Conservation (phyloP, 306 rosid species). For the Ochetophila trinervis region DNA sequence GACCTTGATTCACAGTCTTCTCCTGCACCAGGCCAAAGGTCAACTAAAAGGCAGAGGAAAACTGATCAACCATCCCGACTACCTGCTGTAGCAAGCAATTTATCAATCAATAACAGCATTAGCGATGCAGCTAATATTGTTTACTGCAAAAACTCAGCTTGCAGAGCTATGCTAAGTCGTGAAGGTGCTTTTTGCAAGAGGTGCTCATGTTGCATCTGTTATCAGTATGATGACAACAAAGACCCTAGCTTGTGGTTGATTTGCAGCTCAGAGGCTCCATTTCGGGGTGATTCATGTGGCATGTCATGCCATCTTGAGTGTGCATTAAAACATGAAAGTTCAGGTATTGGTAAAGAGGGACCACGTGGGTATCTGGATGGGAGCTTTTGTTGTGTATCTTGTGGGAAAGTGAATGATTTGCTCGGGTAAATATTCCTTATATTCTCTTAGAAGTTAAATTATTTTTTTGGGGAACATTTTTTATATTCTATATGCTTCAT, state of each 20-base stretch:
- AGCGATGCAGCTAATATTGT: constrained; percentile 28
- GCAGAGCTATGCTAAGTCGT: constrained; percentile 67
- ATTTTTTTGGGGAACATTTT: too few relatives aligned
- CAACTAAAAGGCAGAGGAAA: constrained; percentile 85
- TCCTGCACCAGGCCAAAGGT: constrained; percentile 56
- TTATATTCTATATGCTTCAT: too few relatives aligned
- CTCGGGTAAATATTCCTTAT: constrained; percentile 56
- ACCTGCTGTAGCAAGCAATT: constrained; percentile 42
- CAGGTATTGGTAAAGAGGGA: constrained; percentile 61
- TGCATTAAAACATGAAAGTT: constrained; percentile 65
- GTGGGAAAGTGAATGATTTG: constrained; percentile 84
- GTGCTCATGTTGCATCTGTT: constrained; percentile 91
- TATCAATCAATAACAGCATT: constrained; percentile 38
- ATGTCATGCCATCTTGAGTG: constrained; percentile 99
- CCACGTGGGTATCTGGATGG: constrained; percentile 60
- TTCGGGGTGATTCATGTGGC: constrained; percentile 77
- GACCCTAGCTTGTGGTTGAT: constrained; percentile 96
- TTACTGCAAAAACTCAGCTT: constrained; percentile 89
- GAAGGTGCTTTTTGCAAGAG: constrained; percentile 78
- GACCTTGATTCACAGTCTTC: constrained; percentile 58
- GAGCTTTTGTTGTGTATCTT: constrained; percentile 72
- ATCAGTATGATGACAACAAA: constrained; percentile 86
- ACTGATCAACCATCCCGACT: constrained; percentile 70
- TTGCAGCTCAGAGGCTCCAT: constrained; percentile 86
- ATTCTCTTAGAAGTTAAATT: neutral